Conservation (phyloP, 1,139 yeast species). For the Diutina mesorugosa region DNA sequence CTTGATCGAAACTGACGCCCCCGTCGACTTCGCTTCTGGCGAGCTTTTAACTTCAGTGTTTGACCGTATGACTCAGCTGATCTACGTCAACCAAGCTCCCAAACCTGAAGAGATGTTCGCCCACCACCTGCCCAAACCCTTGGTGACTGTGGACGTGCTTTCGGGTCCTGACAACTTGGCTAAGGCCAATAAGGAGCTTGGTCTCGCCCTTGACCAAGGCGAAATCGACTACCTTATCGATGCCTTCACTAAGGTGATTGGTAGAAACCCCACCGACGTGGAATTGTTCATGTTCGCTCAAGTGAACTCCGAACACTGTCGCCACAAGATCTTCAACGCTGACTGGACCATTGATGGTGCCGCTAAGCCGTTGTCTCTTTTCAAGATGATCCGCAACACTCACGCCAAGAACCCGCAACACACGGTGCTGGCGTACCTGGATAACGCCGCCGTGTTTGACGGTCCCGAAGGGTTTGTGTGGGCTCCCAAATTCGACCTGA, state of each 20-base stretch:
- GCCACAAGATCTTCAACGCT: slow-evolving; percentile 97
- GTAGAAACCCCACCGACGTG: slow-evolving; percentile 94
- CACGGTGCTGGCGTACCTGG: slow-evolving; percentile 91
- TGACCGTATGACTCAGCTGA: slow-evolving; percentile 90
- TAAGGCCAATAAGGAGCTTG: slow-evolving; percentile 71
- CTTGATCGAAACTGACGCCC: slow-evolving; percentile 46
- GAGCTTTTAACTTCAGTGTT: slow-evolving; percentile 53
- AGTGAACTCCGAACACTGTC: slow-evolving; percentile 98
- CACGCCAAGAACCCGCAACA: slow-evolving; percentile 68
- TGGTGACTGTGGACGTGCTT: slow-evolving; percentile 58
- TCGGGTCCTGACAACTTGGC: slow-evolving; percentile 50
- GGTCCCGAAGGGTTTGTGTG: slow-evolving; percentile 66
- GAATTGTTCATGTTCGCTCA: slow-evolving; percentile 99
- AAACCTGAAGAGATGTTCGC: slow-evolving; percentile 59
- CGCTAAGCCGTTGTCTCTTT: slow-evolving; percentile 60
- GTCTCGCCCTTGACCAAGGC: slow-evolving; percentile 85
- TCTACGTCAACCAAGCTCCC: slow-evolving; percentile 50
- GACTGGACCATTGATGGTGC: slow-evolving; percentile 94
- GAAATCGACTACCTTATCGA: slow-evolving; percentile 80
- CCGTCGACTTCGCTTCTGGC: slow-evolving; percentile 38
- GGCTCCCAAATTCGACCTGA: slow-evolving; percentile 64
- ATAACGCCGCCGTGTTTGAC: slow-evolving; percentile 95
- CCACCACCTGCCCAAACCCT: slow-evolving; percentile 74
- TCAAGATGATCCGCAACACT: slow-evolving; percentile 94
- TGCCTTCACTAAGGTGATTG: slow-evolving; percentile 62